phyloP scores from a whole-genome alignment of 164 flowering plant genomes.

The Magnolia changhungtana region DNA sequence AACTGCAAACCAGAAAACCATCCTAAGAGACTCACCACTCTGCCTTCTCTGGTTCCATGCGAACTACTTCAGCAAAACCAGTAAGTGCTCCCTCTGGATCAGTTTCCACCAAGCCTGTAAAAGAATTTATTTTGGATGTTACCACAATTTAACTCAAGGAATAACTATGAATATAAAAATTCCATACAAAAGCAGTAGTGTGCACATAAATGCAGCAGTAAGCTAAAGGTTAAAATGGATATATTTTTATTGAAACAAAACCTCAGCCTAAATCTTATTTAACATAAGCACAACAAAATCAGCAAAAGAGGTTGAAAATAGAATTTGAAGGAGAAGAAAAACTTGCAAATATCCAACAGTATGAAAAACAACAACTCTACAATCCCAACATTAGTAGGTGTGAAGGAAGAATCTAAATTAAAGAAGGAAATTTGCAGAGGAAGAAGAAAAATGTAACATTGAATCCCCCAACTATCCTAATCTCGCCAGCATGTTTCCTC shows the following conservation, averaged over 20 bases:
- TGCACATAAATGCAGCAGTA: not conserved
- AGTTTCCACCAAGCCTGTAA: conserved; percentile 81
- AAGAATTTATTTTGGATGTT: not conserved
- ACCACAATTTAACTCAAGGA: not conserved
- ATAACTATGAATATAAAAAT: not conserved
- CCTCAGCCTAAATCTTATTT: not conserved
- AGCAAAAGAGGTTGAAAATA: not conserved
- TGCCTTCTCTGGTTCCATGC: conserved; percentile 95
- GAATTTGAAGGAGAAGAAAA: not conserved
- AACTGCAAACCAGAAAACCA: not conserved
- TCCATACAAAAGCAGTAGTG: not conserved
- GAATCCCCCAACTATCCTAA: not conserved
- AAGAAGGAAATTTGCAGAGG: not conserved
- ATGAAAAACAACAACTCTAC: not conserved
- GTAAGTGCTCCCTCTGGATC: conserved; percentile 93
- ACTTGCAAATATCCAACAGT: not conserved
- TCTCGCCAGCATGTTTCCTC: not conserved
- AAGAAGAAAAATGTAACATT: not conserved
- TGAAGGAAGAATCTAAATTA: not conserved
- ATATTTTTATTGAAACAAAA: not conserved
- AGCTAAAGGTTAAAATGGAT: not conserved
- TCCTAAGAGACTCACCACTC: conserved; percentile 62
- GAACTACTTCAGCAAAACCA: conserved; percentile 92
- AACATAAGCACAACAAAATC: not conserved
- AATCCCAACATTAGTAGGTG: not conserved